Evolutionary conservation across 495 filamentous ascomycete genomes (phyloP), one percentile per base, ranked within the genome.

Genomic region (Parmelia sp.): DNA sequence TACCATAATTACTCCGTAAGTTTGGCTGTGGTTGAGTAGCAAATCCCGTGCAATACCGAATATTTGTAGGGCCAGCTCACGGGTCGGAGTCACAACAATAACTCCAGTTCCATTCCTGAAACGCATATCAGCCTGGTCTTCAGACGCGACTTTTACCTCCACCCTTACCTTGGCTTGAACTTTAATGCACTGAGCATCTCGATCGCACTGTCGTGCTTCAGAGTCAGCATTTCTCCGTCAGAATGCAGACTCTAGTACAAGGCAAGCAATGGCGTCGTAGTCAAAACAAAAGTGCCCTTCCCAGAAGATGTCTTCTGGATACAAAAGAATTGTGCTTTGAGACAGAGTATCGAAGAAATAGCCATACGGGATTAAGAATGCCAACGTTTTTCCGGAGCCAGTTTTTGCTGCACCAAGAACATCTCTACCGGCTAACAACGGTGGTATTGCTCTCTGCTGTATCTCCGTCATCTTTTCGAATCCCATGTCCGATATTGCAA

Each of bases 381-480:
- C 87, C 55, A 98, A 75, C 2, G 94, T 98, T 80, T 98, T 98
- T 70, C 94, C 94, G 21, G 89, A 93, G 12, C 94, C 94, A 0
- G 94, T 98, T 80, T 98, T 97, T 44, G 94, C 94, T 35, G 94
- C 94, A 68, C 95, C 94, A 35, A 98, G 84, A 35, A 98, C 91
- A 78, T 98, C 94, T 72, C 88, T 86, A 35, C 94, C 94, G 45
- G 92, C 90, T 65, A 97, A 80, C 27, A 94, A 76, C 9, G 92
- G 91, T 4, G 94, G 93, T 49, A 97, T 96, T 9, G 87, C 90
- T 66, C 89, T 82, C 64, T 86, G 84, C 73, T 98, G 94, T 65
- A 98, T 96, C 73, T 96, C 91, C 1, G 94, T 97, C 94, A 98
- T 96, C 23, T 83, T 90, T 71, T 89, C 86, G 73, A 97, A 97